phyloP scores from a whole-genome alignment of 768 basidiomycete species.

The Harrya chromipes region DNA sequence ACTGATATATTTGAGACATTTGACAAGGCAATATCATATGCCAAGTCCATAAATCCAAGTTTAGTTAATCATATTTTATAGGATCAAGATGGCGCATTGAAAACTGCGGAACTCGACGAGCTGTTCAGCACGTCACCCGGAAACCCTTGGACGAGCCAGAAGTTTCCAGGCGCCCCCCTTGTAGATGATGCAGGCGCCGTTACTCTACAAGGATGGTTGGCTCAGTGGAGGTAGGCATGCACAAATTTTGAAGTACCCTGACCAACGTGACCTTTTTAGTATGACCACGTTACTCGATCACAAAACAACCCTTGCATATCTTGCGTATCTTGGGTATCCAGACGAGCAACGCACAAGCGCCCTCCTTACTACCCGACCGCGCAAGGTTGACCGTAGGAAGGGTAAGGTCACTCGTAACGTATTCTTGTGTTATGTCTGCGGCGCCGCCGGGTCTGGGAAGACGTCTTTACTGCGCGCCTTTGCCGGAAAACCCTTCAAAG shows the following conservation, averaged over 20 bases:
- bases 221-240: conserved; percentile 88
- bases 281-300: conserved; percentile 98
- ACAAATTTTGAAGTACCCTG: conserved; percentile 2
- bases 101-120: conserved; percentile 75
- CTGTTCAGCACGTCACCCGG: conserved; percentile 94
- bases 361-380: conserved; percentile 78
- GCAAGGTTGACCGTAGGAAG: conserved; percentile 81
- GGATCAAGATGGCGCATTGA: conserved; percentile 96
- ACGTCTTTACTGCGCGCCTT: conserved; percentile 84
- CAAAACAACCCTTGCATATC: conserved; percentile 86
- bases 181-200: conserved; percentile 86
- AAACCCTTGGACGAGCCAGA: conserved; percentile 92
- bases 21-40: conserved; percentile 63
- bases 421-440: conserved; percentile 90
- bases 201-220: conserved; percentile 96
- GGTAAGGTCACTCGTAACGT: conserved; percentile 89
- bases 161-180: conserved; percentile 87
- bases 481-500: conserved; percentile 73
- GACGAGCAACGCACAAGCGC: conserved; percentile 77
- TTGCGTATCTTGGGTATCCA: conserved; percentile 93
- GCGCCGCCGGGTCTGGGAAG: conserved; percentile 95
- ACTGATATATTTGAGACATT: conserved; percentile 95
- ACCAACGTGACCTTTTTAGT: conserved; percentile 38
- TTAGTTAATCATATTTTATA: conserved; percentile 28
- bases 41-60: neutral